Evolutionary conservation across 2,329 filamentous ascomycete genomes (phyloP).

Genomic region (Daldinia sp.): DNA sequence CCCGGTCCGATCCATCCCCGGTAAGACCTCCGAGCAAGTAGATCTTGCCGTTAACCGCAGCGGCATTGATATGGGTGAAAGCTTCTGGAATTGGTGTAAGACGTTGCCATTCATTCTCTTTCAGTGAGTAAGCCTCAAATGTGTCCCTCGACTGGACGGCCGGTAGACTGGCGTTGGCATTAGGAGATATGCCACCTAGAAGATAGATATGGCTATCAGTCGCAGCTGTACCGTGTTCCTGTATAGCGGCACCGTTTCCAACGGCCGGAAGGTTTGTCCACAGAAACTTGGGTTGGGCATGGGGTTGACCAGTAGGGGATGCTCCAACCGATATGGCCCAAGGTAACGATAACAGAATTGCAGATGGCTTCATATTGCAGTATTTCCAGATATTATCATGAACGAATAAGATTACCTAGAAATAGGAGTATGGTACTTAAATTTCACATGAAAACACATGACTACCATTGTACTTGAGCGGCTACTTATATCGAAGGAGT

Average conservation of each 20-base stretch:
- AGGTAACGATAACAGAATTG: background rate
- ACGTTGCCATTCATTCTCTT: constrained; percentile 3
- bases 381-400: background rate
- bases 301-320: constrained; percentile 40
- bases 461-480: background rate
- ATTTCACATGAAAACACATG: background rate
- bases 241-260: constrained; percentile 13
- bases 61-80: background rate
- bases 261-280: constrained; percentile 21
- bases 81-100: background rate
- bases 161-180: constrained; percentile 42
- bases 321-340: background rate
- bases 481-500: background rate
- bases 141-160: constrained; percentile 25
- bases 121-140: constrained; percentile 21
- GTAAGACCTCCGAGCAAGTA: constrained; percentile 49
- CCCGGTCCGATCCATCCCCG: constrained; percentile 31
- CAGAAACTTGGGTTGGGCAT: constrained; percentile 37
- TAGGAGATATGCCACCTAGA: constrained; percentile 20
- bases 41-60: background rate
- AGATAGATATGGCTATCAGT: constrained; percentile 23
- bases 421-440: background rate
- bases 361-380: background rate
- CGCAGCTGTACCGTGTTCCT: constrained; percentile 25
- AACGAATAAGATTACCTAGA: too few relatives aligned